These are phyloP conservation scores for Cordyceps cateniannulata DNA, from an alignment of 2,329 filamentous ascomycete genomes.

Conservation along the genomic window DNA sequence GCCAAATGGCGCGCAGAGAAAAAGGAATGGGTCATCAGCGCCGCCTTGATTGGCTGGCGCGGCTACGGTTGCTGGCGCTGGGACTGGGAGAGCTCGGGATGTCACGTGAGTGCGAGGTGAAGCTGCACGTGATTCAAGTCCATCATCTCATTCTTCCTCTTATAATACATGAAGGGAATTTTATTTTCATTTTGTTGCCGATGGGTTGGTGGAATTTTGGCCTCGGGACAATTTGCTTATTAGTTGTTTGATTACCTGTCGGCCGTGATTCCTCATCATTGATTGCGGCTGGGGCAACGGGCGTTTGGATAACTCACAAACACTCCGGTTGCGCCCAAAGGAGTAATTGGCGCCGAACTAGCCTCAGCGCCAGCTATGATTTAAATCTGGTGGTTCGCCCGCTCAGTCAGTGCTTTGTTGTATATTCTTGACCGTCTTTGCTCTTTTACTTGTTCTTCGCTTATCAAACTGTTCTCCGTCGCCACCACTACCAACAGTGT, in stretches of 20 bases:
- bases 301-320: not conserved
- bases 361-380: not conserved
- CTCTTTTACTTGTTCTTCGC: not conserved
- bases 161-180: too few relatives aligned
- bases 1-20: conserved; percentile 16
- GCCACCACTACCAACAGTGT: not conserved
- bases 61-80: conserved; percentile 19
- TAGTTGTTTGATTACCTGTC: not conserved
- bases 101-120: conserved; percentile 23
- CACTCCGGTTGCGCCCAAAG: not conserved
- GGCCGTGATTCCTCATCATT: not conserved
- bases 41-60: conserved; percentile 21
- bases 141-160: not conserved
- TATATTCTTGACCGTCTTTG: not conserved
- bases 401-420: not conserved
- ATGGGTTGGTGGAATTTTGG: not conserved
- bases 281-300: not conserved
- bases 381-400: conserved; percentile 2
- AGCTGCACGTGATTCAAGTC: not conserved
- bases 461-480: not conserved
- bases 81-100: conserved; percentile 23
- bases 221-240: not conserved
- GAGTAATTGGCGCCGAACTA: not conserved
- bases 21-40: conserved; percentile 22
- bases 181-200: not conserved